Conservation (phyloP, 495 filamentous ascomycete species). For the Aspergillus wentii region DNA sequence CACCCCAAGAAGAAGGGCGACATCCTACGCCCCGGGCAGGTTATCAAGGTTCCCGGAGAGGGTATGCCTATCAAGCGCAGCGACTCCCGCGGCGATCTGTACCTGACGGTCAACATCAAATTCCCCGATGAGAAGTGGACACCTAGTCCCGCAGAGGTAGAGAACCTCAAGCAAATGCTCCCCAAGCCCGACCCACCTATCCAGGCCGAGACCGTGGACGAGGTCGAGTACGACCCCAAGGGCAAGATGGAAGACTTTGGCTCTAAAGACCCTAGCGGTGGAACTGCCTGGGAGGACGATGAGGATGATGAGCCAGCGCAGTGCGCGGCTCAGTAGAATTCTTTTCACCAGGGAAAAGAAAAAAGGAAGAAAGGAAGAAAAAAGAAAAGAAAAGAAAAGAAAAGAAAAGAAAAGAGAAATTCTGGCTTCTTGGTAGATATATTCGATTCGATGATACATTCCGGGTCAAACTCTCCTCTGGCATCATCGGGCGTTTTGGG, state of each 20-base stretch:
- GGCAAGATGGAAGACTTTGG: slow-evolving; percentile 76
- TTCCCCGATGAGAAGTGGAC: slow-evolving; percentile 88
- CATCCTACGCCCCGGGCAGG: slow-evolving; percentile 72
- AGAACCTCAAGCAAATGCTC: slow-evolving; percentile 66
- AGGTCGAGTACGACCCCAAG: slow-evolving; percentile 78
- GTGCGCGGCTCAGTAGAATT: slow-evolving; percentile 85
- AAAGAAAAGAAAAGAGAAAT: too few relatives aligned
- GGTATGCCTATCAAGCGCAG: slow-evolving; percentile 91
- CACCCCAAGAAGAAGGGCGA: slow-evolving; percentile 65
- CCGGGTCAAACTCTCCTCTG: too few relatives aligned
- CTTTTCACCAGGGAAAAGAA: too few relatives aligned
- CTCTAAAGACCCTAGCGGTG: slow-evolving; percentile 63
- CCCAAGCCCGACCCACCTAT: slow-evolving; percentile 60
- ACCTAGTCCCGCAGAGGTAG: slow-evolving; percentile 58
- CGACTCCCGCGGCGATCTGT: slow-evolving; percentile 81
- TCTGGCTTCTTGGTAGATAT: too few relatives aligned
- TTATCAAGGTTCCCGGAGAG: slow-evolving; percentile 79
- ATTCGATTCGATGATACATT: too few relatives aligned
- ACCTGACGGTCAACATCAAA: slow-evolving; percentile 76
- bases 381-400: too few relatives aligned
- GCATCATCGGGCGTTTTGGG: too few relatives aligned
- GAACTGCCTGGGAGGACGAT: slow-evolving; percentile 77
- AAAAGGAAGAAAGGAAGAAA: too few relatives aligned
- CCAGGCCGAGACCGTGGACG: slow-evolving; percentile 68
- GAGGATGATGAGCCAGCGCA: slow-evolving; percentile 65